Percentiles rank a stretch among this genome's conserved stretches.
Conservation (phyloP, 306 rosid genomes). For the Malus orientalis region DNA sequence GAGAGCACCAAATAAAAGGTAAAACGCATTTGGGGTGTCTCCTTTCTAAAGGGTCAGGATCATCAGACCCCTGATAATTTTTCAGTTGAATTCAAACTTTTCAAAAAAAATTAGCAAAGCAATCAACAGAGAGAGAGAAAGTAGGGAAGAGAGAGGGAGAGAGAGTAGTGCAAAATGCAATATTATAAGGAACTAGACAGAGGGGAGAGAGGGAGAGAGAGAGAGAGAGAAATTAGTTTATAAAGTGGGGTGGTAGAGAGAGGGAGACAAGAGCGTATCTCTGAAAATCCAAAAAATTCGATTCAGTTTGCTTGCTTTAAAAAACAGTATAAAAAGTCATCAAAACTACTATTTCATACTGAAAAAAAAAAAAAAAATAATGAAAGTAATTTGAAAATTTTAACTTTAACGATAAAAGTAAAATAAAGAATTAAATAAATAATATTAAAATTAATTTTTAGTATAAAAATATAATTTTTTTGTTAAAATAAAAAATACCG, state of each 20-base stretch:
- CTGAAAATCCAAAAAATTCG: constrained; percentile 64
- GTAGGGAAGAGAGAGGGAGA: not conserved
- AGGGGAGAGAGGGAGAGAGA: not conserved
- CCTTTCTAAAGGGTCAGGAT: not conserved
- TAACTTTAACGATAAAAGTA: no score
- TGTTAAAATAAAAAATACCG: no score
- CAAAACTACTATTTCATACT: constrained; percentile 4
- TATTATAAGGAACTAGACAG: constrained; percentile 13
- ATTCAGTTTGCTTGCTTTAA: constrained; percentile 36
- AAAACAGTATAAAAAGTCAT: constrained; percentile 23
- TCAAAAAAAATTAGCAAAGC: not conserved
- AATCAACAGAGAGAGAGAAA: not conserved
- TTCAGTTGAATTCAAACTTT: not conserved
- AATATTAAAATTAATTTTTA: no score
- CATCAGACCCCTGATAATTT: not conserved
- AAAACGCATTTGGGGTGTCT: not conserved
- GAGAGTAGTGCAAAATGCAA: constrained; percentile 9
- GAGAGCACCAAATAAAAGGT: not conserved
- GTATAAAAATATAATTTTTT: no score
- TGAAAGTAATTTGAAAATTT: no score
- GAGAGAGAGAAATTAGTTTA: constrained; percentile 2
- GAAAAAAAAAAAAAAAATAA: not conserved
- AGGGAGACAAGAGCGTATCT: constrained; percentile 71
- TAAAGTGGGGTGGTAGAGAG: constrained; percentile 8
- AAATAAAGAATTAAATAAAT: no score